A percentile compares a stretch with the other conserved stretches of the same genome.
phyloP scores from a whole-genome alignment of 768 basidiomycete species.

The Lanmaoa rubissima region DNA sequence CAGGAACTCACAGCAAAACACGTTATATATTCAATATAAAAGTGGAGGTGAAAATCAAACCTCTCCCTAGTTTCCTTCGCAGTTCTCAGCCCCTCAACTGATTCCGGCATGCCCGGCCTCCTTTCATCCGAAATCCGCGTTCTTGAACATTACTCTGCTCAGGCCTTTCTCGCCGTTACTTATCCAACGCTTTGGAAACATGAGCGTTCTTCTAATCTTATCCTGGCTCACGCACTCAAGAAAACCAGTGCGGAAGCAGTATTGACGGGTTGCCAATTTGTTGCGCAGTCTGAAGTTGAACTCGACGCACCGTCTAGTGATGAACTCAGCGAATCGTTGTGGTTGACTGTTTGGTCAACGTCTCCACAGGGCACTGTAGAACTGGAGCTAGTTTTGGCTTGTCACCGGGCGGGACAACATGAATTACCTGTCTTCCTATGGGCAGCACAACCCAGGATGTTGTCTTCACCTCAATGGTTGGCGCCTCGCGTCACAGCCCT shows the following conservation, averaged over 20 bases:
- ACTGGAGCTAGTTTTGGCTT: slow-evolving; percentile 48
- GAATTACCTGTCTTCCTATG: slow-evolving; percentile 55
- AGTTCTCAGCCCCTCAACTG: not conserved
- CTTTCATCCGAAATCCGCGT: slow-evolving; percentile 25
- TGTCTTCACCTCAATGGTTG: slow-evolving; percentile 30
- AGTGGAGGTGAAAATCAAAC: not conserved
- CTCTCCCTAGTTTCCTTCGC: not conserved
- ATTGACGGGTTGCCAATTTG: slow-evolving; percentile 38
- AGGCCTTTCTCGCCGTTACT: slow-evolving; percentile 40
- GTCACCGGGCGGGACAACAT: slow-evolving; percentile 43
- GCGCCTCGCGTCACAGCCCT: slow-evolving; percentile 37
- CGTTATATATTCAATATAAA: slow-evolving; percentile 9
- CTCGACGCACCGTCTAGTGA: slow-evolving; percentile 23
- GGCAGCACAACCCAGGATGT: slow-evolving; percentile 33
- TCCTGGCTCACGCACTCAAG: slow-evolving; percentile 51
- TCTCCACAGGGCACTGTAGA: slow-evolving; percentile 29
- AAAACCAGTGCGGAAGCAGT: slow-evolving; percentile 38
- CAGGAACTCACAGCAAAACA: slow-evolving; percentile 23
- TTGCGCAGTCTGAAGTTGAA: slow-evolving; percentile 33
- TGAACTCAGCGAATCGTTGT: slow-evolving; percentile 35
- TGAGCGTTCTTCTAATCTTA: slow-evolving; percentile 51
- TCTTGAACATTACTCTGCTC: slow-evolving; percentile 40
- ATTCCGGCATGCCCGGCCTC: slow-evolving; percentile 31
- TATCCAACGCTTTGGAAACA: slow-evolving; percentile 42
- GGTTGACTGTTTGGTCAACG: slow-evolving; percentile 50